Base-by-base conservation (phyloP, 2,329 filamentous ascomycete genomes). In the Fusarium palustre region DNA sequence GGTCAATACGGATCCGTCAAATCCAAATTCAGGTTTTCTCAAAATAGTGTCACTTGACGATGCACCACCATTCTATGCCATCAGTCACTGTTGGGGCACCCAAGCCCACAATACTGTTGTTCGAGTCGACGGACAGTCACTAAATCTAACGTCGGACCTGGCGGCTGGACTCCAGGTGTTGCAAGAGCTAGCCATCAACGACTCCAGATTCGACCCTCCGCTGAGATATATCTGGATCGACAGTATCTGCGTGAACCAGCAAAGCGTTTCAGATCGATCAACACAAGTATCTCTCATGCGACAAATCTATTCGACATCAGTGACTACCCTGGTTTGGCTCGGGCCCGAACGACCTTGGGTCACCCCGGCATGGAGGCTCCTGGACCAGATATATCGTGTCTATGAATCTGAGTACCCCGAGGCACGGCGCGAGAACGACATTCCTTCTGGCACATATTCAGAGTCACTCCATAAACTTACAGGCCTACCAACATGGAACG, bases 1-100 rank as follows among this genome's bases (percentile, higher is more conserved):
- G 15, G 18, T 55, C 18, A 48, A 48, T 12, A 48, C 41, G 5
- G 31, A 38, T 12, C 7, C 18, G 6, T 22, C 8, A 36, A 22
- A 13, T 7, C 5, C 13, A 13, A 16, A 48, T 20, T 22, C 41
- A 24, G 52, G 52, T 7, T 18, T 18, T 18, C 52, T 55, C 1
- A 24, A 55, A 11, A 6, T 38, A 25, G 52, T 38, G 3, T 47
- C 31, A 28, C 52, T 55, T 3, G 31, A 55, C 4, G 12, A 55
- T 4, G 22, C 31, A 18, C 52, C 52, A 6, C 30, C 31, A 4
- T 55, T 55, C 7, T 55, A 55, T n/a, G 52, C 52, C 16, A 43
- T 55, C 15, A 55, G 52, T 18, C 52, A 55, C 4, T 55, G 41
- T n/a, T 55, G 52, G 52, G 52, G 52, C 0, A 48, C 52, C 12